Evolutionary conservation across 768 basidiomycete species (phyloP).

Genomic region (Rubroboletus pulcherrimus): DNA sequence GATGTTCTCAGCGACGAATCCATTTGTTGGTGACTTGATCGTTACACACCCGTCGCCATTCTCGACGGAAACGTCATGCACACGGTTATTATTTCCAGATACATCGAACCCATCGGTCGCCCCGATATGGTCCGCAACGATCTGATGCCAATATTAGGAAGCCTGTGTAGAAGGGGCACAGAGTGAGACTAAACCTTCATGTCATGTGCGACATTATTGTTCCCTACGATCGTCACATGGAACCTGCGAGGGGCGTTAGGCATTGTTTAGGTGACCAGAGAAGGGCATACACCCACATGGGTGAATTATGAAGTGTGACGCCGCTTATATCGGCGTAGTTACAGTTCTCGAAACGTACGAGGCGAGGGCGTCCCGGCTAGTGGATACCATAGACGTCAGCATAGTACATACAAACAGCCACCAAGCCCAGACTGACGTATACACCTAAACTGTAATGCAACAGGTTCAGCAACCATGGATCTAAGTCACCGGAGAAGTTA

Average conservation of each 20-base stretch:
- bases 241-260: slow-evolving; percentile 2
- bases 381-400: neutral
- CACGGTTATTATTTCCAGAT: slow-evolving; percentile 29
- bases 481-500: neutral
- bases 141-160: neutral
- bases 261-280: neutral
- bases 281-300: slow-evolving; percentile 2
- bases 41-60: slow-evolving; percentile 34
- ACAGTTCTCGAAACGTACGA: slow-evolving; percentile 6
- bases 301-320: slow-evolving; percentile 13
- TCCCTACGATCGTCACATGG: slow-evolving; percentile 7
- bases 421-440: neutral
- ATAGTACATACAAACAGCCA: neutral
- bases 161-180: neutral
- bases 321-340: slow-evolving; percentile 7
- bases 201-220: slow-evolving; percentile 7
- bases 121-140: slow-evolving; percentile 13
- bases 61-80: slow-evolving; percentile 34
- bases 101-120: slow-evolving; percentile 13
- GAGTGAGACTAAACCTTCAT: slow-evolving; percentile 2
- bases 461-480: neutral
- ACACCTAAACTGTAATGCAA: neutral
- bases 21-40: slow-evolving; percentile 30
- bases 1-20: slow-evolving; percentile 13
- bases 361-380: slow-evolving; percentile 5